Evolutionary conservation across 257 asterid species (phyloP), one percentile per base, ranked within the genome.

Genomic region (Phtheirospermum japonicum): DNA sequence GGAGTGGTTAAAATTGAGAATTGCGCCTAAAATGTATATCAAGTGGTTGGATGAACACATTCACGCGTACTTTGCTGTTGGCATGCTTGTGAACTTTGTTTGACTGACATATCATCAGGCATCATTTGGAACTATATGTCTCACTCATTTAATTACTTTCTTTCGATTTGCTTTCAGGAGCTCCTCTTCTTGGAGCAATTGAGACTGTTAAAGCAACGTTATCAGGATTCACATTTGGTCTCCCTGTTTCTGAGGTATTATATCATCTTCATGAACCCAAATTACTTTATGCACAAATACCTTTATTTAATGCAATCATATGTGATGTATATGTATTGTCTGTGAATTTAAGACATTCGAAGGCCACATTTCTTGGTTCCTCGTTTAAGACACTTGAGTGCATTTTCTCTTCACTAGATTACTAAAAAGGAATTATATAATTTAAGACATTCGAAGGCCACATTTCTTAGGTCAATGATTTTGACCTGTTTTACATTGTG

Each of bases 21-120:
- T 92, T 71, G 96, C 99, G 72, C 99, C 99, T 23, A 92, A 89
- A 76, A 70, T 67, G 76, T 92, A 92, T 69, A 64, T 78, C 19
- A 80, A 79, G 57, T 92, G 99, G 99, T 79, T 92, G 71, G 99
- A 92, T 65, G 82, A 85, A 17, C 99, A 92, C 78, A 89, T 92
- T 61, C 99, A 89, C 80, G 97, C 99, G 59, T 92, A 89, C 77
- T 92, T 92, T 71, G 99, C 99, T 43, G 99, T 92, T 64, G 99
- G 99, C 89, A 89, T 79, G 92, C 77, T 63, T 67, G 23, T 63
- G 67, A 68, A 57, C 49, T 59, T 70, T 58, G 63, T 39, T 76
- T 68, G 34, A 55, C 43, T 52, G 46, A 53, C 66, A 33, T 23
- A 3, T 23, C 28, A 23, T 23, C 1, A 26, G 66, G 40, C 55